These are phyloP conservation scores for Globomyces pollinis-pini DNA, from an alignment of 192 early-diverging fungal genomes.

Conservation along the genomic window DNA sequence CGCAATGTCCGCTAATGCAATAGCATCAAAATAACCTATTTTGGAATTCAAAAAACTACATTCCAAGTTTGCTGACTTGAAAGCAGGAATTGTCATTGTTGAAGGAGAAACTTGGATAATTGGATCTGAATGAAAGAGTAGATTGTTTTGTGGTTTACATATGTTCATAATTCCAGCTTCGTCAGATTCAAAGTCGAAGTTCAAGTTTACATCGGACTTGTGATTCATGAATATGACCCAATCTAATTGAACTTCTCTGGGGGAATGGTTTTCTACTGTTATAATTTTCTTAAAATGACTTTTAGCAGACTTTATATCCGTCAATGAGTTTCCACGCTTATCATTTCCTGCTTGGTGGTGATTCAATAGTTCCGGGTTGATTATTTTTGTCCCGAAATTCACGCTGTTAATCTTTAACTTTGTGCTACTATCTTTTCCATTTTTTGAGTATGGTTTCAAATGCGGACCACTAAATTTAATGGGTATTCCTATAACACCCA, in stretches of 20 bases:
- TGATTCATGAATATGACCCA: conserved; percentile 35
- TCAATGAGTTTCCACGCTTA: too few relatives aligned
- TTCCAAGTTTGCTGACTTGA: conserved; percentile 20
- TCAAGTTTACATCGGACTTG: neutral
- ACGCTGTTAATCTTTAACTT: conserved; percentile 31
- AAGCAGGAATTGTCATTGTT: conserved; percentile 23
- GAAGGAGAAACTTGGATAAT: conserved; percentile 20
- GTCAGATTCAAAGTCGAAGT: neutral
- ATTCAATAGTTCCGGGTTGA: conserved; percentile 12
- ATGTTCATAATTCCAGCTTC: conserved; percentile 3
- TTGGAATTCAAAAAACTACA: conserved; percentile 21
- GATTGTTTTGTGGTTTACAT: conserved; percentile 18
- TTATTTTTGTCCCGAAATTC: conserved; percentile 41
- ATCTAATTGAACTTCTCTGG: conserved; percentile 28
- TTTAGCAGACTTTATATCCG: neutral
- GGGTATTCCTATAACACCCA: conserved; percentile 40
- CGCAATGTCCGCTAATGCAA: conserved; percentile 36
- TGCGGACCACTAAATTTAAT: conserved; percentile 40
- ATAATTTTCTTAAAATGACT: too few relatives aligned
- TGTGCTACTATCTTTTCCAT: neutral
- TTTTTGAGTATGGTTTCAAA: conserved; percentile 5
- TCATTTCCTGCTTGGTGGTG: too few relatives aligned
- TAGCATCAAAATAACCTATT: conserved; percentile 25
- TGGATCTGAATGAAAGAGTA: conserved; percentile 10
- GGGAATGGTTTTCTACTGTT: conserved; percentile 39